Evolutionary conservation across 164 flowering plant species (phyloP).

Genomic region (Vitis rotundifolia): DNA sequence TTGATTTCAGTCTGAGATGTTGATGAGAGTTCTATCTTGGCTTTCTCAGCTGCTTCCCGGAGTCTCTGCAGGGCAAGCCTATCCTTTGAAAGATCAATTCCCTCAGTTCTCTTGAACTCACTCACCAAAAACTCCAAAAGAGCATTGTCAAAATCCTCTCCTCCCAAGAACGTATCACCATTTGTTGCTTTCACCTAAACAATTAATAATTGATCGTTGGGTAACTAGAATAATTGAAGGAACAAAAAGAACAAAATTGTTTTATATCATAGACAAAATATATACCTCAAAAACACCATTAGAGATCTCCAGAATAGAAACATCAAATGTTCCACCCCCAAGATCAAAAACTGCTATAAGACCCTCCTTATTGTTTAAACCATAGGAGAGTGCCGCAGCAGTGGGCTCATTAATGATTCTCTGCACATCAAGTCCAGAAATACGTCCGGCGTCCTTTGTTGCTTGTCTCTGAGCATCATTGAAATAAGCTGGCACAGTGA

Average conservation of each 20-base stretch:
- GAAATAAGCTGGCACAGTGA: conserved; percentile 80
- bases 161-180: conserved; percentile 83
- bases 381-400: conserved; percentile 82
- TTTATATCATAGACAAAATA: not conserved
- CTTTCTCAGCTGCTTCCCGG: conserved; percentile 78
- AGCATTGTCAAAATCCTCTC: conserved; percentile 73
- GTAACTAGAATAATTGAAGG: not conserved
- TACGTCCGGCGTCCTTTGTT: conserved; percentile 79
- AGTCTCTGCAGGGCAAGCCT: conserved; percentile 75
- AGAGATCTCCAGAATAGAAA: conserved; percentile 72
- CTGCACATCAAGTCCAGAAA: conserved; percentile 73
- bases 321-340: conserved; percentile 81
- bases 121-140: conserved; percentile 59
- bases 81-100: conserved; percentile 64
- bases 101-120: conserved; percentile 65
- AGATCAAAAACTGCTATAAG: conserved; percentile 76
- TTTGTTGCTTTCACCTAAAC: conserved; percentile 78
- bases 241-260: not conserved
- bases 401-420: conserved; percentile 81
- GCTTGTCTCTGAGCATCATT: conserved; percentile 87
- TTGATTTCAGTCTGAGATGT: conserved; percentile 76
- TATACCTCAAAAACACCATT: conserved; percentile 79
- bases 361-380: conserved; percentile 71
- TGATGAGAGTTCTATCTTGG: conserved; percentile 77
- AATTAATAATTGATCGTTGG: not conserved